These are phyloP conservation scores for Globisporangium sylvaticum DNA, from an alignment of 352 stramenopile genomes.

Conservation along the genomic window DNA sequence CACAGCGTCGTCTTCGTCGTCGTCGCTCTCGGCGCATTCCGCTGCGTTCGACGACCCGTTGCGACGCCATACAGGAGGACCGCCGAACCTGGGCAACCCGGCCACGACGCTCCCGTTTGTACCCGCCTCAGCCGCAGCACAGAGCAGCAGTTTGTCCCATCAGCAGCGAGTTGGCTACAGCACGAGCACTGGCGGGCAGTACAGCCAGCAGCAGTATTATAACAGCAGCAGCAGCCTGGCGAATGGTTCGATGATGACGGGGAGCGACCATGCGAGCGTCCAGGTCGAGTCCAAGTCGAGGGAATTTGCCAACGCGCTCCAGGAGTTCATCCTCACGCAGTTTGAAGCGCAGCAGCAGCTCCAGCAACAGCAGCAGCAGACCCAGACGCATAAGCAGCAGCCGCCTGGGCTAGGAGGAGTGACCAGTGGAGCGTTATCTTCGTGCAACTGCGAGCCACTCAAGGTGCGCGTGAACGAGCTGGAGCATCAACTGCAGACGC, in stretches of 20 bases:
- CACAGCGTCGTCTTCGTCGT: conserved; percentile 9
- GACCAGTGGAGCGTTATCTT: neutral
- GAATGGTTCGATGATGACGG: neutral
- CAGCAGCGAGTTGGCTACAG: neutral
- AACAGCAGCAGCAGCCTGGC: conserved; percentile 10
- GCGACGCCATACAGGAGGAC: conserved; percentile 11
- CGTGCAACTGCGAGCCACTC: conserved; percentile 39
- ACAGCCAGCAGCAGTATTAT: conserved; percentile 11
- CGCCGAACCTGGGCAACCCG: conserved; percentile 10
- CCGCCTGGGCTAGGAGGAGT: conserved; percentile 5
- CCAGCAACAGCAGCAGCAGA: conserved; percentile 10
- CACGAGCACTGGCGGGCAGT: neutral
- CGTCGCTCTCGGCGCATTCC: neutral
- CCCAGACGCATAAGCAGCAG: conserved; percentile 13
- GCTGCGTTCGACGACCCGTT: conserved; percentile 9
- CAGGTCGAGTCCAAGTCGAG: conserved; percentile 48
- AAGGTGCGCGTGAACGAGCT: conserved; percentile 53
- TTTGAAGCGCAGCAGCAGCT: conserved; percentile 25
- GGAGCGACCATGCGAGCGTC: neutral
- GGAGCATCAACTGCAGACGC: conserved; percentile 33
- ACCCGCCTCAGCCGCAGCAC: conserved; percentile 1
- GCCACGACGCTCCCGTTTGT: conserved; percentile 10
- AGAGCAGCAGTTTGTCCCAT: neutral
- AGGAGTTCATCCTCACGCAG: conserved; percentile 43
- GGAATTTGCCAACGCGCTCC: conserved; percentile 57